Evolutionary conservation across 2,329 filamentous ascomycete genomes (phyloP), one percentile per base, ranked within the genome.

Genomic region (Phialophora verrucosa): DNA sequence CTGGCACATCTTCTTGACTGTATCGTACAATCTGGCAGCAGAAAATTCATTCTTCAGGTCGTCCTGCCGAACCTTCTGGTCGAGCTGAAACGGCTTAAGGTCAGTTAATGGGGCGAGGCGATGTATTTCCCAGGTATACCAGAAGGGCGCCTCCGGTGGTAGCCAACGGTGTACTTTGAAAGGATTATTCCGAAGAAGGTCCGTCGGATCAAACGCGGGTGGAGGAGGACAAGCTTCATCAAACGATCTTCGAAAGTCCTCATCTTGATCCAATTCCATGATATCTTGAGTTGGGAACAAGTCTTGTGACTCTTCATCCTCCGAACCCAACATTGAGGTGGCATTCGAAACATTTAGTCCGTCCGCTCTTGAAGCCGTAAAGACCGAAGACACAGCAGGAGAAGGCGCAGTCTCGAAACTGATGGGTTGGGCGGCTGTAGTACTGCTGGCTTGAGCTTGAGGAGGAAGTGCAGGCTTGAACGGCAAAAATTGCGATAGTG

Each of bases 171-270:
- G n/a, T 44, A n/a, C n/a, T 25, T 75, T 75, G 62, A 82, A 81
- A 0, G 80, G 79, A 1, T 76, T 78, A n/a, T 72, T 64, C 0
- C 69, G 61, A 11, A 75, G 62, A 1, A 81, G 73, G 4, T 76
- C 72, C 12, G 54, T 35, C 23, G 32, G 50, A 42, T 68, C 60
- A 4, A 42, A 17, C 17, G 27, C 20, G 17, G 5, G 14, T 20
- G n/a, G 4, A 49, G 35, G 7, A 23, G 23, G 17, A 42, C 56
- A 66, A 4, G 44, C n/a, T 42, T 53, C 63, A 54, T 56, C 42
- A 57, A 66, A 65, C 5, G 63, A 68, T 49, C 11, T 59, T 14
- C 35, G 59, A 50, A 68, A 68, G 17, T 61, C 44, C n/a, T 66
- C 63, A 55, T 71, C 66, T 57, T 62, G 29, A 20, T 69, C 38